Base-by-base conservation (phyloP, 2,329 filamentous ascomycete species). In the Diaporthe citri region DNA sequence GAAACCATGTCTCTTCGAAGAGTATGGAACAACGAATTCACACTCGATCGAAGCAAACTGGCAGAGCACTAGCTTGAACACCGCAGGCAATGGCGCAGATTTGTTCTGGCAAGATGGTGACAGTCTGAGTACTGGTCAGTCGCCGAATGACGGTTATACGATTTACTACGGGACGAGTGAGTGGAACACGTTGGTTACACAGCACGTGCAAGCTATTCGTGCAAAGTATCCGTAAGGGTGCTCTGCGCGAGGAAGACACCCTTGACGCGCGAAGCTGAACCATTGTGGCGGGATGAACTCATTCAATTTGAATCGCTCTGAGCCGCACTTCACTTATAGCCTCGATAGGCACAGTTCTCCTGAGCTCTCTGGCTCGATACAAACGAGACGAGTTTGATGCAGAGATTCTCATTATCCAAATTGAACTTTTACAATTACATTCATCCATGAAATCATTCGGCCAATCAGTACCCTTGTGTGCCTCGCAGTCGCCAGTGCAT, bases 1-100 rank as follows among this genome's bases (percentile, higher is more conserved):
- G 41, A 76, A 76, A 34, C 73, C 75, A 1, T 76, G 75, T 28
- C 74, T 76, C 8, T 71, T 76, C 17, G 75, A 76, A 46, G 75
- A 76, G 56, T 76, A 70, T 17, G 62, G 62, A 1, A 67, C 62
- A 6, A 67, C 43, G 12, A 36, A 34, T 22, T 52, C 62, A 3
- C 62, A 67, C 62, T 67, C 22, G 22, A 67, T 67, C 25, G 62
- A 67, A 51, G 62, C 62, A 6, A 52, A 25, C 7, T 67, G 62
- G 62, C 62, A 67, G 62, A 67, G 8, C 62, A 67, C 43, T 22
- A 51, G 10, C 13, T 13, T 67, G 20, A 51, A 67, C 8, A 70
- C 69, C 2, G 28, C 51, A 12, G 75, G 75, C n/a, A 75, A 75
- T 15, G 73, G 69, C 3, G 75, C 43, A 20, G 75, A 76, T 28